phyloP scores from a whole-genome alignment of 2,329 filamentous ascomycete genomes.

The Fusarium sp. region DNA sequence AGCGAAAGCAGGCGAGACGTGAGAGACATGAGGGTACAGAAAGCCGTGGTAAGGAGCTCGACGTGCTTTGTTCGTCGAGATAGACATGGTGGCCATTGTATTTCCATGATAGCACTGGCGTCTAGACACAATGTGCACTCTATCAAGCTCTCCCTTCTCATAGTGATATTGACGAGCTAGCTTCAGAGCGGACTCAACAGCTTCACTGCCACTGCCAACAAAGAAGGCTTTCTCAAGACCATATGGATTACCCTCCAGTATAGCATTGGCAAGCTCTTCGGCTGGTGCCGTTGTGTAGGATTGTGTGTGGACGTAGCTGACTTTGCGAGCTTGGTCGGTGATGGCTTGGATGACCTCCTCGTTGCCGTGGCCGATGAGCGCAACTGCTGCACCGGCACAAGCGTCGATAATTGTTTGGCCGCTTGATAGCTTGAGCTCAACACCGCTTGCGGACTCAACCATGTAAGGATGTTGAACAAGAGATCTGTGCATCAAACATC shows the following conservation, averaged over 20 bases:
- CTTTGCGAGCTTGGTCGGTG: constrained; percentile 4
- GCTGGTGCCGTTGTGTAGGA: constrained; percentile 15
- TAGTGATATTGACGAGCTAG: constrained; percentile 57
- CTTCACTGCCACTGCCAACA: constrained; percentile 45
- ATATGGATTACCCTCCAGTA: not conserved
- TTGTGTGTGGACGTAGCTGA: constrained; percentile 17
- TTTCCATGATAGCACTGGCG: constrained; percentile 15
- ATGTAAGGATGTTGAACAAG: constrained; percentile 17
- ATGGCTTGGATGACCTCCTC: constrained; percentile 16
- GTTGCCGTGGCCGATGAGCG: not conserved
- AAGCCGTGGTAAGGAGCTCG: constrained; percentile 2
- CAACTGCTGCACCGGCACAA: constrained; percentile 7
- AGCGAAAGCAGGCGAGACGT: constrained; percentile 5
- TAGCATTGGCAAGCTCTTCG: not conserved
- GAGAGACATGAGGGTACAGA: constrained; percentile 8
- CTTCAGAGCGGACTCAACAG: constrained; percentile 59
- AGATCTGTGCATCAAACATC: constrained; percentile 9
- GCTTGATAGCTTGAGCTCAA: not conserved
- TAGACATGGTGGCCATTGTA: constrained; percentile 17
- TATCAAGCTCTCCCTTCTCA: not conserved
- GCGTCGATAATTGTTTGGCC: constrained; percentile 11
- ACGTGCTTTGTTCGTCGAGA: constrained; percentile 11
- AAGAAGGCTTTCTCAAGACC: constrained; percentile 40
- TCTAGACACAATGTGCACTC: not conserved
- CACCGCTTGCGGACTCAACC: not conserved